Base-by-base conservation (phyloP, 1,284 basidiomycete species). In the Cronartium quercuum region DNA sequence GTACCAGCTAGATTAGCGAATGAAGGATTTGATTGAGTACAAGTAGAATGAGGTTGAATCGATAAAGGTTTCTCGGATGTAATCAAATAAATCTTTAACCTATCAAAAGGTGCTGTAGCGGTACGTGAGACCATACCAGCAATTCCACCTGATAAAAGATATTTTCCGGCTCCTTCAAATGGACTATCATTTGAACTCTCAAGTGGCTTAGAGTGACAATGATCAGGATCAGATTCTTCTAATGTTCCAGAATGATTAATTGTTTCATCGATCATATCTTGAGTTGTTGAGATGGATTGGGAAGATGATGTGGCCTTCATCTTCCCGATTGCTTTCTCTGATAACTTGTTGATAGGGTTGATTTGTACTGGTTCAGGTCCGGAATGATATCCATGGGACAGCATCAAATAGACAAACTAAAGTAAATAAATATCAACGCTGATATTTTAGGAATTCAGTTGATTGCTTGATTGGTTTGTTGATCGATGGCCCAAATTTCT, bases 101-200 rank as follows among this genome's bases (percentile, higher is more conserved):
- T 88, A 83, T 99, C 96, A 78, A 98, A 98, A 0, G 96, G 96
- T 5, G 96, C 96, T 0, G 96, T 99, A 76, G 92, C 94, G 44
- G 94, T 91, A 77, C 96, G 86, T 21, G 94, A 98, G 24, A 98
- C 94, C 90, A 82, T 64, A 63, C 77, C 80, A 0, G 80, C 71
- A 61, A 77, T 78, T 42, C 44, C 79, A 64, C 81, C 81, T 2
- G 81, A 81, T 1, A 80, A 76, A 3, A 82, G 76, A 69, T 81
- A 82, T 66, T 82, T 81, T 60, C 81, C 47, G 9, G 81, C 81
- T 3, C 80, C 78, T 9, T 78, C 77, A 38, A 68, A 68, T 29
- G 15, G 35, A 61, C 58, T 29, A 6, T 13, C 4, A 29, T 29
- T 61, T 21, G 21, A 15, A 6, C 15, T n/a, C 1, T 61, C 24